Evolutionary conservation across 495 filamentous ascomycete species (phyloP).

Genomic region (Penicillium fimorum): DNA sequence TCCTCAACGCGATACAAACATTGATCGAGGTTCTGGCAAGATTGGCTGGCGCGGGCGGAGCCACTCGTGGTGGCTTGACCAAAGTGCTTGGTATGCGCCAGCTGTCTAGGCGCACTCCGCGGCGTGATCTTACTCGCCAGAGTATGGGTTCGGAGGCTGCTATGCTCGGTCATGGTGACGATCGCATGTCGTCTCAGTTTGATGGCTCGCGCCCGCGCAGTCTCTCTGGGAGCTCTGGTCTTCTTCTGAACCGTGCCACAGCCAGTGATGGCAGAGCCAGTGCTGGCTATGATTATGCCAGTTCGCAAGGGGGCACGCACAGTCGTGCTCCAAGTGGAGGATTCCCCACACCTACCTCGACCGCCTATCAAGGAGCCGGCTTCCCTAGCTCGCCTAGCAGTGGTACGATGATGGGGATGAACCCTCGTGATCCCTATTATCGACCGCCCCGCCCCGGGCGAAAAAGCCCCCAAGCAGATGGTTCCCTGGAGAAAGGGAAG

Average conservation of each 20-base stretch:
- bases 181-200: conserved; percentile 64
- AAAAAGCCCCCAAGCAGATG: conserved; percentile 52
- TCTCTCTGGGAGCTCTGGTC: conserved; percentile 77
- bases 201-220: conserved; percentile 69
- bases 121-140: conserved; percentile 61
- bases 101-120: conserved; percentile 70
- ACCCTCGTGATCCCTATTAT: conserved; percentile 72
- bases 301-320: conserved; percentile 47
- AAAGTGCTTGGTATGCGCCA: conserved; percentile 94
- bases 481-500: conserved; percentile 39
- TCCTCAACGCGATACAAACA: conserved; percentile 87
- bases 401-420: conserved; percentile 44
- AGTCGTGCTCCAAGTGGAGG: conserved; percentile 51
- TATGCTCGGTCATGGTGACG: conserved; percentile 66
- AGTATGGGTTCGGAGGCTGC: conserved; percentile 78
- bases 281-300: conserved; percentile 45
- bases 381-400: conserved; percentile 37
- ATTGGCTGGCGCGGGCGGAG: conserved; percentile 74
- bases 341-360: conserved; percentile 65
- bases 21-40: conserved; percentile 82
- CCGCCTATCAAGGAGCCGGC: conserved; percentile 65
- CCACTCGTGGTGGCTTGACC: conserved; percentile 79
- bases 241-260: conserved; percentile 60
- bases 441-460: conserved; percentile 73
- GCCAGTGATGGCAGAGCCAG: conserved; percentile 49